Evolutionary conservation across 1,139 yeast genomes (phyloP), one percentile per base, ranked within the genome.

Genomic region (Geotrichum europaeum): DNA sequence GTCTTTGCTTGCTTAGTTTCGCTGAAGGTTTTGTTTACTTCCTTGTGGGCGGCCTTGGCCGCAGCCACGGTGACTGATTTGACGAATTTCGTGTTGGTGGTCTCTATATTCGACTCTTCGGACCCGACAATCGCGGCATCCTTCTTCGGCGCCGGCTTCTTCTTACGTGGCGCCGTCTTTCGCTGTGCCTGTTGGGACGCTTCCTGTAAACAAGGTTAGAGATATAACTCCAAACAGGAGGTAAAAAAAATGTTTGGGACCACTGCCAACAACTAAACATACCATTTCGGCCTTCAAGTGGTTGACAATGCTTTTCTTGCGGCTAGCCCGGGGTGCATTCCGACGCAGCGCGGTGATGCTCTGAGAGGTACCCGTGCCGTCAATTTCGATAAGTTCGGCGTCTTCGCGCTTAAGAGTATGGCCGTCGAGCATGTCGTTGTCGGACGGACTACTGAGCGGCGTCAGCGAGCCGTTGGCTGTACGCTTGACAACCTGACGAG

Each of bases 221-320:
- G 32, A 9, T 15, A 40, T 15, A 40, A 40, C 47, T 1, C 18
- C 32, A 28, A 28, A 5, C 9, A 5, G 32, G 32, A 28, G 32
- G 32, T 28, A 28, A 28, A 28, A 28, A 18, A 40, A 7, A 18
- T 34, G 18, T 2, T 13, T 36, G n/a, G 47, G n/a, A 15, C 22
- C 10, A n/a, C 9, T n/a, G 10, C 10, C 20, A 40, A n/a, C 20
- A 40, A 7, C 20, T n/a, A 20, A 28, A 50, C 58, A 15, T 55
- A 55, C 58, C 58, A 55, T 55, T 55, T 55, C 58, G 1, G 49
- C 40, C 49, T 55, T 55, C 50, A 55, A 40, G n/a, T 20, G 36
- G 22, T 55, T 53, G 4, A 55, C 58, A 40, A 55, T 55, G 30
- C 58, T 55, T 18, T 55, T 55, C 40, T 36, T 55, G 53, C 58